Conservation (phyloP, 2,329 filamentous ascomycete species). For the Dothidotthia symphoricarpi region DNA sequence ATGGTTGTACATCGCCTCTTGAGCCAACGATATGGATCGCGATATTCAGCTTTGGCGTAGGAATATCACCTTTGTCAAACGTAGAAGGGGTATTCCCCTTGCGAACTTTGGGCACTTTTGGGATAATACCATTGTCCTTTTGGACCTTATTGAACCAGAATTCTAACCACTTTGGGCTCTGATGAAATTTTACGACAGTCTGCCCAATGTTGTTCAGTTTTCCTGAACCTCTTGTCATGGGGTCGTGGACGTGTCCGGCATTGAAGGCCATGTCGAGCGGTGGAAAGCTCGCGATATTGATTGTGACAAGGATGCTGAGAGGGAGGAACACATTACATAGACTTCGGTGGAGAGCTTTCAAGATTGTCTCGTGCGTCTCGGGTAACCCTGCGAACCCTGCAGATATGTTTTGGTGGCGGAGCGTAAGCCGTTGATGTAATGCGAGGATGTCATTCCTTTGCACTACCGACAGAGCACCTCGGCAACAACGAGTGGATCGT, state of each 20-base stretch:
- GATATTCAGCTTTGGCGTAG: conserved; percentile 45
- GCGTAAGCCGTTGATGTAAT: no score
- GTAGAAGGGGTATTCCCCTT: conserved; percentile 6
- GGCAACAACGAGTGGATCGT: no score
- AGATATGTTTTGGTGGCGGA: no score
- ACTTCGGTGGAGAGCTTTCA: no score
- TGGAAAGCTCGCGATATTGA: conserved; percentile 4
- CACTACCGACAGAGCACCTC: no score
- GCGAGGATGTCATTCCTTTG: no score
- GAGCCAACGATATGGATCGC: conserved; percentile 57
- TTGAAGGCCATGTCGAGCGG: no score
- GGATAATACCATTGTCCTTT: conserved; percentile 4
- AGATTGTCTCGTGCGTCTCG: no score
- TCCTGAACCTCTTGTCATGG: conserved; percentile 11
- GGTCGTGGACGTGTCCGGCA: neutral
- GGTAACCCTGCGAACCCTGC: no score
- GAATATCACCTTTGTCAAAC: conserved; percentile 3
- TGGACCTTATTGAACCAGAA: conserved; percentile 19
- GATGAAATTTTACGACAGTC: conserved; percentile 18
- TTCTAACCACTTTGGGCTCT: conserved; percentile 13
- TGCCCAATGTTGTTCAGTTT: conserved; percentile 17
- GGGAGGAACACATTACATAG: neutral
- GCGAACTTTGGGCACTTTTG: conserved; percentile 3
- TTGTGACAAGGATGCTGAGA: conserved; percentile 10
- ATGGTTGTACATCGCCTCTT: conserved; percentile 59